Evolutionary conservation across 345 rosid genomes (phyloP).

Genomic region (Melaleuca alternifolia): DNA sequence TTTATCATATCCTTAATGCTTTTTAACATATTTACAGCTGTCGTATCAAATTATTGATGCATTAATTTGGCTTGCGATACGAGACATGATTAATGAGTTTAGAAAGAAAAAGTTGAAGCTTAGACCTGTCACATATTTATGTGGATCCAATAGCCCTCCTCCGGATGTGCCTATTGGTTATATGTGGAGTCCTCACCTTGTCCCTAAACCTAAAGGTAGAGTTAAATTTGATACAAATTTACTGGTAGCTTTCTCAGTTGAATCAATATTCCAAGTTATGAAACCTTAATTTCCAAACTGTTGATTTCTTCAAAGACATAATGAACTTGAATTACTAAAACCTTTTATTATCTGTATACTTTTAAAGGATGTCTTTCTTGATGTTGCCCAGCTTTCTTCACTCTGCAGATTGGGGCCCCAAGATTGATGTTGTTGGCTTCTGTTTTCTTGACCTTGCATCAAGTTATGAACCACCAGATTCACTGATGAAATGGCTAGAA

Average conservation of each 20-base stretch:
- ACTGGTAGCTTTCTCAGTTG: neutral
- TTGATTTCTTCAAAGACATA: neutral
- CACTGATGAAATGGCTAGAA: conserved; percentile 44
- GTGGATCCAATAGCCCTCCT: conserved; percentile 27
- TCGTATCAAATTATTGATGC: conserved; percentile 50
- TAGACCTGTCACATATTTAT: conserved; percentile 36
- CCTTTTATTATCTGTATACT: neutral
- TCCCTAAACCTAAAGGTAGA: conserved; percentile 50
- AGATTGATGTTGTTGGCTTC: conserved; percentile 60
- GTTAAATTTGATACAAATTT: neutral
- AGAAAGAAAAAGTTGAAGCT: conserved; percentile 41
- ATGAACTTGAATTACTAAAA: neutral
- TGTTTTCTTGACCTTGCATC: conserved; percentile 68
- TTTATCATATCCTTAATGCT: neutral
- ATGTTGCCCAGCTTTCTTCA: neutral
- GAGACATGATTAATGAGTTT: conserved; percentile 36
- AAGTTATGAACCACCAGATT: conserved; percentile 42
- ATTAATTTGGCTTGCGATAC: conserved; percentile 44
- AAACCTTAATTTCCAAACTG: neutral
- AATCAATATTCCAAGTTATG: neutral
- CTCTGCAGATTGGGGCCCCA: conserved; percentile 55
- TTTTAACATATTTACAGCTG: conserved; percentile 15
- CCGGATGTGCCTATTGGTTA: conserved; percentile 32
- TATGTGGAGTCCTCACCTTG: conserved; percentile 54
- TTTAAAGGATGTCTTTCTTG: neutral